Conservation (phyloP, 805 yeast species). For the Cyberlindnera euphorbiiphila region DNA sequence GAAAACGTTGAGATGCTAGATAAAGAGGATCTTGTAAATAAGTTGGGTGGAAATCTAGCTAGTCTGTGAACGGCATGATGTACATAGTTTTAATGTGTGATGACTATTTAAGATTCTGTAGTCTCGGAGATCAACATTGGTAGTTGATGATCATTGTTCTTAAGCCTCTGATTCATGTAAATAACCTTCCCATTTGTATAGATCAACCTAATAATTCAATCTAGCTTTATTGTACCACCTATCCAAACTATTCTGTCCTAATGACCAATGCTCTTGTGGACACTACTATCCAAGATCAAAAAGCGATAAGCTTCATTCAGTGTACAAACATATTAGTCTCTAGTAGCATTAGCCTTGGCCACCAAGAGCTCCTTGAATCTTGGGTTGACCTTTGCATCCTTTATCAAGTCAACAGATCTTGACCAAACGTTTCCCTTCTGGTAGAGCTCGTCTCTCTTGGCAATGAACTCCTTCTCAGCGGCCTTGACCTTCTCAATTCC, state of each 20-base stretch:
- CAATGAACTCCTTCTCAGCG: constrained; percentile 69
- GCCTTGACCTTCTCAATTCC: constrained; percentile 56
- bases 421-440: constrained; percentile 79
- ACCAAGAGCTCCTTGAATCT: constrained; percentile 29
- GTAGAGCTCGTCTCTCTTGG: constrained; percentile 73
- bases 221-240: no score
- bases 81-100: constrained; percentile 1
- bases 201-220: no score
- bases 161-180: no score
- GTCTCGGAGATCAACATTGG: no score
- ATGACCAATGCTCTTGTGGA: no score
- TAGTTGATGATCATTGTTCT: no score
- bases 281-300: no score
- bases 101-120: no score
- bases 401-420: constrained; percentile 53
- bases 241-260: no score
- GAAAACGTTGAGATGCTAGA: constrained; percentile 64
- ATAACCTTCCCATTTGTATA: no score
- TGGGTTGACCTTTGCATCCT: constrained; percentile 30
- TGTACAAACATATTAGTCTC: constrained; percentile 4
- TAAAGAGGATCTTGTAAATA: constrained; percentile 25
- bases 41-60: constrained; percentile 10
- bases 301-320: constrained; percentile 1
- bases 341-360: constrained; percentile 26
- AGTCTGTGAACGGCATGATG: constrained; percentile 1